These are phyloP conservation scores for Cutaneotrichosporon daszewskae DNA, from an alignment of 1,284 basidiomycete species.

Conservation along the genomic window DNA sequence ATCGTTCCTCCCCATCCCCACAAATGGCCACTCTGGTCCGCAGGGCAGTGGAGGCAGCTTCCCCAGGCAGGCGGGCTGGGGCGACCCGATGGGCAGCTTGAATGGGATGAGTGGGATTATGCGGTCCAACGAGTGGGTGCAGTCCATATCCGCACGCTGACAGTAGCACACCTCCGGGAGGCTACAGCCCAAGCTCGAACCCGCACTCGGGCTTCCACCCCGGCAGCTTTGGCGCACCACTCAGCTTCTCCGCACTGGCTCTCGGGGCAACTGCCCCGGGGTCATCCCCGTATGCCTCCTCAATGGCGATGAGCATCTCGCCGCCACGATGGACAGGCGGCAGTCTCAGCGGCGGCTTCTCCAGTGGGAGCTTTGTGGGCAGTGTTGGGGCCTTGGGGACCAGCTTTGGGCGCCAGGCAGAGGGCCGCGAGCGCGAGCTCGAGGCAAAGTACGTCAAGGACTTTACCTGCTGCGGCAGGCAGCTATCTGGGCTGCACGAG, in stretches of 20 bases:
- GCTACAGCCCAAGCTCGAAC: conserved; percentile 20
- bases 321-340: conserved; percentile 38
- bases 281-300: conserved; percentile 23
- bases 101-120: not conserved
- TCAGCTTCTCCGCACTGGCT: conserved; percentile 29
- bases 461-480: conserved; percentile 46
- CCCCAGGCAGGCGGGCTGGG: not conserved
- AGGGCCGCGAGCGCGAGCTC: conserved; percentile 40
- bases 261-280: conserved; percentile 24
- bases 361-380: conserved; percentile 33
- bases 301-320: conserved; percentile 41
- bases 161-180: not conserved
- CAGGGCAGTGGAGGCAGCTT: not conserved
- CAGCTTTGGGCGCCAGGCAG: conserved; percentile 36
- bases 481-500: conserved; percentile 47
- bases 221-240: conserved; percentile 29
- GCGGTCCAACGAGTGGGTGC: too few relatives aligned
- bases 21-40: conserved; percentile 1
- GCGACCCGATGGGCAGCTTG: not conserved
- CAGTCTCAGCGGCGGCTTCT: conserved; percentile 21
- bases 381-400: conserved; percentile 37
- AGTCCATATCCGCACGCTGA: too few relatives aligned
- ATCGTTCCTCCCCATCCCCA: conserved; percentile 13
- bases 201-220: conserved; percentile 33
- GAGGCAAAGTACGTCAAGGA: conserved; percentile 48